These are phyloP conservation scores for Neurospora tetrasperma DNA, from an alignment of 495 filamentous ascomycete genomes.

Conservation along the genomic window DNA sequence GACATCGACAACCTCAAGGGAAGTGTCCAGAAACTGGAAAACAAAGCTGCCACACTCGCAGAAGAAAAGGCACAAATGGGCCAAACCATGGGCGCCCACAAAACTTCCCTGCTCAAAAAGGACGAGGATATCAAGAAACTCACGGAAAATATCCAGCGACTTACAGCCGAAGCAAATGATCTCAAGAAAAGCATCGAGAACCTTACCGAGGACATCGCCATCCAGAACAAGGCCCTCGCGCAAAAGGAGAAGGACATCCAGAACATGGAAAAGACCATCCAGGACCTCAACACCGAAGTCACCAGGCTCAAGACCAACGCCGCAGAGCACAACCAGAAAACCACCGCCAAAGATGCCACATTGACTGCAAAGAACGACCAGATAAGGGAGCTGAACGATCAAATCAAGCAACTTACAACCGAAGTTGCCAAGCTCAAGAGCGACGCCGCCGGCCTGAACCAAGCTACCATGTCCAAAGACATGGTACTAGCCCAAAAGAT, in stretches of 20 bases:
- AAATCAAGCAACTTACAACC: not conserved
- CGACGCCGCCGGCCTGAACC: not conserved
- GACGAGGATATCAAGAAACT: not conserved
- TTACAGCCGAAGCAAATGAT: not conserved
- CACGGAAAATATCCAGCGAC: not conserved
- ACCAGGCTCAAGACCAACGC: not conserved
- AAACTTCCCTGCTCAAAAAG: not conserved
- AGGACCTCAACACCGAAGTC: conserved; percentile 62
- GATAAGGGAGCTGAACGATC: not conserved
- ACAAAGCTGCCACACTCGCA: not conserved
- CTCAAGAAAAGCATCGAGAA: not conserved
- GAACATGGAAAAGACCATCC: conserved; percentile 64
- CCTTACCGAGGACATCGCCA: not conserved
- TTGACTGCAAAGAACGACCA: not conserved
- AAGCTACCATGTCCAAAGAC: not conserved
- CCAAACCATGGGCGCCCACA: not conserved
- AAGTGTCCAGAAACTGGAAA: not conserved
- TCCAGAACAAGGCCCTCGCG: not conserved
- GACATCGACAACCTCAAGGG: not conserved
- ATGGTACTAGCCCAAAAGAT: not conserved
- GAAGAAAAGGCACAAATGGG: not conserved
- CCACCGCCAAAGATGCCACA: not conserved
- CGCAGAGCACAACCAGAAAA: not conserved
- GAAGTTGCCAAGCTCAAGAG: not conserved
- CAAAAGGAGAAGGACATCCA: not conserved